These are phyloP conservation scores for Diaporthe helianthi DNA, from an alignment of 2,329 filamentous ascomycete species.

Conservation along the genomic window DNA sequence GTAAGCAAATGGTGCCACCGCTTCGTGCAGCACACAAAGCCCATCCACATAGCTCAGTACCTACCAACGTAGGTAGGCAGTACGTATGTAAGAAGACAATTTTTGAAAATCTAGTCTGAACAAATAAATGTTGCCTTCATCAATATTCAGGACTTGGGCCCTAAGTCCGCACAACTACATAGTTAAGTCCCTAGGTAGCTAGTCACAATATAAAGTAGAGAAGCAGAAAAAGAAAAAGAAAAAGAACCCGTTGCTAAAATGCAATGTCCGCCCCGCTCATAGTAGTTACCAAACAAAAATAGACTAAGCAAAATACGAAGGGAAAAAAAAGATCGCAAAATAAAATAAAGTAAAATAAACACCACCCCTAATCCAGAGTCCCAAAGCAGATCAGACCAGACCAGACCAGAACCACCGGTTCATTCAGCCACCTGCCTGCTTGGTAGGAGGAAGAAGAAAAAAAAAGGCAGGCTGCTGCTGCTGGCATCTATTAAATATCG, in stretches of 20 bases:
- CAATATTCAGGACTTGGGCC: too few species aligned
- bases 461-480: too few species aligned
- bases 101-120: too few species aligned
- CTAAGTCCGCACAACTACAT: background rate
- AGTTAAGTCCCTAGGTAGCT: background rate
- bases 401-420: background rate
- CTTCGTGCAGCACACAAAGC: too few species aligned
- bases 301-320: background rate
- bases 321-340: background rate
- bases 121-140: too few species aligned
- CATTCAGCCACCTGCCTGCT: background rate
- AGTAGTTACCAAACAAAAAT: background rate
- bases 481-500: conserved; percentile 15
- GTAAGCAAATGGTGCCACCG: too few species aligned
- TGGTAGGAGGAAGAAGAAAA: too few species aligned
- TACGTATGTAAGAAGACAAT: too few species aligned
- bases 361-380: background rate
- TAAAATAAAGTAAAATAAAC: too few species aligned
- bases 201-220: too few species aligned
- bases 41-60: too few species aligned
- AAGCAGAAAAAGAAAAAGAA: background rate
- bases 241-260: background rate
- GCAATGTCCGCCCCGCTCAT: conserved; percentile 14
- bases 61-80: too few species aligned
- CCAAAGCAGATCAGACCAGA: conserved; percentile 3